phyloP scores from a whole-genome alignment of 495 filamentous ascomycete species.

The Penicillium coprophilum region DNA sequence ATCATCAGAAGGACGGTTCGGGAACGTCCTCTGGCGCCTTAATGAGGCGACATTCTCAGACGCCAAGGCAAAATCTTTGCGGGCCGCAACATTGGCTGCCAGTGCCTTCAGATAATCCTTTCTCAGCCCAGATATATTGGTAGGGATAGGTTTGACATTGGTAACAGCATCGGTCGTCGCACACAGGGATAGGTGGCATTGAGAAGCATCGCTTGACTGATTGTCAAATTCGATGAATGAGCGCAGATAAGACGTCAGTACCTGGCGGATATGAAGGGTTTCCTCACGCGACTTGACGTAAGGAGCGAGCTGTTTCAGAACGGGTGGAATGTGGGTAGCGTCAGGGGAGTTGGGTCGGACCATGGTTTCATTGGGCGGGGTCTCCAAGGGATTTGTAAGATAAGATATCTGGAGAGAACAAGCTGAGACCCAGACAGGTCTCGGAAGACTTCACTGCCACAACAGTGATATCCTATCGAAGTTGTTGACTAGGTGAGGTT shows the following conservation, averaged over 20 bases:
- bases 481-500: not conserved
- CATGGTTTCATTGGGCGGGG: slow-evolving; percentile 27
- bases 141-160: slow-evolving; percentile 40
- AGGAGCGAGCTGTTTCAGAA: slow-evolving; percentile 42
- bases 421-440: slow-evolving; percentile 6
- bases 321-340: slow-evolving; percentile 41
- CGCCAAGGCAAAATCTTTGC: slow-evolving; percentile 44
- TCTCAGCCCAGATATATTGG: slow-evolving; percentile 40
- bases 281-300: slow-evolving; percentile 49
- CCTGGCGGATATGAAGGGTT: slow-evolving; percentile 47
- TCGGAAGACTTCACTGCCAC: slow-evolving; percentile 5
- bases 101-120: slow-evolving; percentile 59
- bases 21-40: slow-evolving; percentile 20
- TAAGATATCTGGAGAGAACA: not conserved
- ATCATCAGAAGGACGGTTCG: slow-evolving; percentile 18
- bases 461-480: slow-evolving; percentile 1
- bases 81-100: slow-evolving; percentile 56
- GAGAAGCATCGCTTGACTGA: slow-evolving; percentile 21
- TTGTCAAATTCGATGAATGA: slow-evolving; percentile 43
- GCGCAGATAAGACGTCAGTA: slow-evolving; percentile 42
- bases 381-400: not conserved
- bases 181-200: slow-evolving; percentile 40
- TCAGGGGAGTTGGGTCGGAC: slow-evolving; percentile 17
- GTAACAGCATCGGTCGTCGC: slow-evolving; percentile 36
- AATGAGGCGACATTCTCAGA: slow-evolving; percentile 29